Conservation (phyloP, 768 basidiomycete genomes). For the Mycena albidolilacea region DNA sequence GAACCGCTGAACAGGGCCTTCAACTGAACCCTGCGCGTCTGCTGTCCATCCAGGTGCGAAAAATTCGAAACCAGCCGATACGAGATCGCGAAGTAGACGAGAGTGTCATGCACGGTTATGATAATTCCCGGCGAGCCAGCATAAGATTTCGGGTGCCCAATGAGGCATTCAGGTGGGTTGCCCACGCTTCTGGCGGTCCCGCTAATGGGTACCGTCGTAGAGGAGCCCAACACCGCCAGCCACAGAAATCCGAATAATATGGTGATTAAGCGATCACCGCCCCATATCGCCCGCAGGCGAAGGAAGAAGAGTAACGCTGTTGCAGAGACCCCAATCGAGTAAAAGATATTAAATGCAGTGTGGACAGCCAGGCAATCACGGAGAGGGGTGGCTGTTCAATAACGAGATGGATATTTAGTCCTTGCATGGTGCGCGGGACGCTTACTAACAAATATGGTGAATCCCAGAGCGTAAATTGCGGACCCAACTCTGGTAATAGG, state of each 20-base stretch:
- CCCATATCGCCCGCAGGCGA: slow-evolving; percentile 47
- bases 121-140: slow-evolving; percentile 41
- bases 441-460: no score
- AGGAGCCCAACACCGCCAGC: slow-evolving; percentile 47
- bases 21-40: slow-evolving; percentile 5
- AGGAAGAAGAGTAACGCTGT: slow-evolving; percentile 46
- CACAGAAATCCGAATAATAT: slow-evolving; percentile 48
- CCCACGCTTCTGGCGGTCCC: slow-evolving; percentile 42
- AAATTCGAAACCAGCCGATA: slow-evolving; percentile 13
- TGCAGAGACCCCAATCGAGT: no score
- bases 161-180: slow-evolving; percentile 46
- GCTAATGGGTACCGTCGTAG: slow-evolving; percentile 46
- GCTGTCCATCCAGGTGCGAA: background rate
- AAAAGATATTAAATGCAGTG: no score
- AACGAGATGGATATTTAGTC: no score
- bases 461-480: no score
- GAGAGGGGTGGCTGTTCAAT: no score
- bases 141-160: slow-evolving; percentile 36
- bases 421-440: no score
- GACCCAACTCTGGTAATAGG: no score
- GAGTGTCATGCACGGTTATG: slow-evolving; percentile 46
- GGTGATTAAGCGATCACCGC: slow-evolving; percentile 41
- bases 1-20: slow-evolving; percentile 14
- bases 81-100: slow-evolving; percentile 45
- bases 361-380: no score